A percentile compares a stretch with the other conserved stretches of the same genome.
Evolutionary conservation across 495 filamentous ascomycete genomes (phyloP).

Genomic region (Pyrenula aspistea): DNA sequence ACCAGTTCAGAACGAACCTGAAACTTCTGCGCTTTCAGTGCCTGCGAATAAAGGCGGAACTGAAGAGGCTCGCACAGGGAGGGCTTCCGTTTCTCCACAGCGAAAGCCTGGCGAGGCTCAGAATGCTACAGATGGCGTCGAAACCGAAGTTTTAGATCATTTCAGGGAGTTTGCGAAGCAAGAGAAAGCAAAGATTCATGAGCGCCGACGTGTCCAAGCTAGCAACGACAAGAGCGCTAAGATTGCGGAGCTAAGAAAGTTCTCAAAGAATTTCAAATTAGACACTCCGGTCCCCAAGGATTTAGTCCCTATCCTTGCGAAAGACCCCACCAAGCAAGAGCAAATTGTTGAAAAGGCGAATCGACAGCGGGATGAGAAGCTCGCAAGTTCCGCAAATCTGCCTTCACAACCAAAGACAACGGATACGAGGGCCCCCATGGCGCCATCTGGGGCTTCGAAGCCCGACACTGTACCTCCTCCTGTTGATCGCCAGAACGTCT

Average conservation of each 20-base stretch:
- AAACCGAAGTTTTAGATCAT: conserved; percentile 60
- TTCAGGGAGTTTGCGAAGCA: conserved; percentile 74
- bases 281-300: conserved; percentile 83
- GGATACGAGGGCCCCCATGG: conserved; percentile 25
- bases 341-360: conserved; percentile 81
- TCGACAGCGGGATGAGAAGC: conserved; percentile 47
- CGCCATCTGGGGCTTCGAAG: conserved; percentile 14
- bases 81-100: conserved; percentile 7
- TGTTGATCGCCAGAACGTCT: conserved; percentile 30
- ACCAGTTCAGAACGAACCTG: conserved; percentile 6
- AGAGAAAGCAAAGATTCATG: conserved; percentile 61
- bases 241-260: conserved; percentile 88
- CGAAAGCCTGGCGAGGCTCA: conserved; percentile 20
- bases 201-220: conserved; percentile 56
- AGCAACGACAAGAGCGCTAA: conserved; percentile 74
- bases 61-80: conserved; percentile 8
- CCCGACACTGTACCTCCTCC: conserved; percentile 17
- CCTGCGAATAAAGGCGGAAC: conserved; percentile 14
- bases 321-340: conserved; percentile 84
- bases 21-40: conserved; percentile 14
- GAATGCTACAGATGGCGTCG: conserved; percentile 68
- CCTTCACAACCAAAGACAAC: conserved; percentile 11
- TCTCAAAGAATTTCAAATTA: conserved; percentile 87
- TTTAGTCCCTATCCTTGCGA: conserved; percentile 87
- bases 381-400: conserved; percentile 22